Base-by-base conservation (phyloP, 2,329 filamentous ascomycete species). In the Exophiala aquamarina region DNA sequence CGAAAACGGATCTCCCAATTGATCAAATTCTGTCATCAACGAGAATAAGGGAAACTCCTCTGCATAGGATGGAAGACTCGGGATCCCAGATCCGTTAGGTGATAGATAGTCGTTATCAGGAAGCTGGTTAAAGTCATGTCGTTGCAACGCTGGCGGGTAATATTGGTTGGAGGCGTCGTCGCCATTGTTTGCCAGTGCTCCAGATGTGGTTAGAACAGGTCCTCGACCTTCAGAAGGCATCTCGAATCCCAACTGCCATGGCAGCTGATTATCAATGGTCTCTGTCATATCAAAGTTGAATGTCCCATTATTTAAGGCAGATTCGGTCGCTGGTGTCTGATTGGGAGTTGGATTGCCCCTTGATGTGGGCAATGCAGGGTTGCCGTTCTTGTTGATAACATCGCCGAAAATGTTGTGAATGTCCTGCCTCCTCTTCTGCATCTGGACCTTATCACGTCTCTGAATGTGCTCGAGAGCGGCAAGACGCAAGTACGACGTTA, bases 341-440 rank as follows among this genome's bases (percentile, higher is more conserved):
- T 23, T 41, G 10, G 44, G 50, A 10, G 47, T 47, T 19, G 52
- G 50, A 21, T 35, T 42, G 9, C 48, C 50, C 14, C 44, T 50
- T 20, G 18, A 43, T 9, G 47, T 9, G 4, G 44, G 41, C 3
- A 47, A 45, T 18, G 26, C 33, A 33, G 20, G 28, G 28, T 41
- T 29, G 31, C 44, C 46, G 31, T 36, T 42, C 40, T 57, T 53
- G 33, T 57, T 55, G 43, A 56, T 50, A n/a, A 54, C 47, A 41
- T 59, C 51, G n/a, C 67, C 67, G 42, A 70, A 70, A n/a, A 70
- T 65, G 51, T 68, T 67, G 44, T 68, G 66, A 31, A 70, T 67
- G 48, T 70, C 66, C 52, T 59, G 62, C 44, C 67, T 66, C 35
- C 67, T 61, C 11, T 56, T 60, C 23, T 69, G 62, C 64, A 69